Base-by-base conservation (phyloP, 148 eudicot species). In the Rheum nobile region DNA sequence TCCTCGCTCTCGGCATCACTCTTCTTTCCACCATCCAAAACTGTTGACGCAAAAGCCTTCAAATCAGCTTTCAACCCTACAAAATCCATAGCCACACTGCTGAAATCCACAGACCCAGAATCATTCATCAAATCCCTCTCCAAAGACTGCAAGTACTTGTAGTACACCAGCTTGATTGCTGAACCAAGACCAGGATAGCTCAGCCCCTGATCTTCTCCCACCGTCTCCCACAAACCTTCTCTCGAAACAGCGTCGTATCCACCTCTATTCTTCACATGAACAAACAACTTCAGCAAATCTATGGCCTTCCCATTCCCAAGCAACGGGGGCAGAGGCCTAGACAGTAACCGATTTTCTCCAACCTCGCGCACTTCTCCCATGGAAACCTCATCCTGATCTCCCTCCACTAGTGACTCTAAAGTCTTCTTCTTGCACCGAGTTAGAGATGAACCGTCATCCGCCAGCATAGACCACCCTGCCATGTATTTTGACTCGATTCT, bases 241-340 rank as follows among this genome's bases (percentile, higher is more conserved):
- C 32, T 41, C 2, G 88, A 75, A 74, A 93, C 86, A 3, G 43
- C 73, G 8, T 86, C 82, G 72, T 85, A 85, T 32, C 94, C 93
- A 37, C 93, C 96, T 74, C 79, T 82, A 22, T 81, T 76, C 50
- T 78, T 82, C 78, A 88, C 97, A 69, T 81, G 74, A 80, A 81
- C 79, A 74, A 77, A 87, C n/a, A 91, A 80, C 73, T 84, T 81
- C 34, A 83, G 82, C 84, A 90, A 86, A 87, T 93, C 89, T 71
- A 87, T 79, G 2, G 78, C 50, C 43, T 82, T 74, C 73, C 89
- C 70, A 34, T 65, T 65, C 11, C 70, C 70, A 34, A 65, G 70
- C 70, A 65, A 16, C 22, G 70, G 70, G 0, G 70, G 41, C 24
- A 31, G 41, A 32, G 70, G 70, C 39, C 39, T 31, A 32, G 70